Conservation (phyloP, 2,329 filamentous ascomycete species). For the Hymenoscyphus occultus region DNA sequence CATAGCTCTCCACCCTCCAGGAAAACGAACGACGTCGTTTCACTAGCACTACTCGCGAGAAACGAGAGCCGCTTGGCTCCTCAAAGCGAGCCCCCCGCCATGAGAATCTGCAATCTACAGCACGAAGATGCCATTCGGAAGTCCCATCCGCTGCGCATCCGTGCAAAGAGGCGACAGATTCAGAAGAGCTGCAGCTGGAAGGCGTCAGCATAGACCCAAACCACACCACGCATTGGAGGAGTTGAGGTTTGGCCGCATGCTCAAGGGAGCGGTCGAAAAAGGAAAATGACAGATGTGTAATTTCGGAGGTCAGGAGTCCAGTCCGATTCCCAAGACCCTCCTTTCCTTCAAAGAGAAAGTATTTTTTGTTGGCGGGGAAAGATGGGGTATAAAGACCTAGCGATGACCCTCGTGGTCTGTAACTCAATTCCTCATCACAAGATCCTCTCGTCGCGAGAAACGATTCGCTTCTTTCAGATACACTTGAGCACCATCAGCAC, state of each 20-base stretch:
- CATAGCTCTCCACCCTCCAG: too few relatives aligned
- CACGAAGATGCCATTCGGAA: neutral
- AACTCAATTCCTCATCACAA: neutral
- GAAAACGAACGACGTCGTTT: too few relatives aligned
- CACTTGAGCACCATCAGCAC: neutral
- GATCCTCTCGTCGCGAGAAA: neutral
- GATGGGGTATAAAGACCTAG: neutral
- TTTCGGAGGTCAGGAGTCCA: neutral
- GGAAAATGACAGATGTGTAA: slow-evolving; percentile 1
- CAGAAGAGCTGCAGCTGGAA: neutral
- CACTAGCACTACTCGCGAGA: too few relatives aligned
- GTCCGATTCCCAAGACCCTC: neutral
- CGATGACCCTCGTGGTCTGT: neutral
- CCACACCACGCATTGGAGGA: neutral
- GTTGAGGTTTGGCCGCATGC: neutral
- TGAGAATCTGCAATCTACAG: neutral
- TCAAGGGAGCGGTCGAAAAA: neutral
- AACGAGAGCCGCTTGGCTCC: neutral
- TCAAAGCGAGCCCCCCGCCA: neutral
- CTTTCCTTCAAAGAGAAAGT: neutral
- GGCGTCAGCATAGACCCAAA: neutral
- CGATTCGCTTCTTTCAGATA: neutral
- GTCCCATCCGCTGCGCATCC: neutral
- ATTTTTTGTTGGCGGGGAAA: neutral
- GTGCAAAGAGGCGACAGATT: neutral